Percentiles rank a stretch among this genome's conserved stretches.
These are phyloP conservation scores for Malus sieversii DNA, from an alignment of 306 rosid species.

Conservation along the genomic window DNA sequence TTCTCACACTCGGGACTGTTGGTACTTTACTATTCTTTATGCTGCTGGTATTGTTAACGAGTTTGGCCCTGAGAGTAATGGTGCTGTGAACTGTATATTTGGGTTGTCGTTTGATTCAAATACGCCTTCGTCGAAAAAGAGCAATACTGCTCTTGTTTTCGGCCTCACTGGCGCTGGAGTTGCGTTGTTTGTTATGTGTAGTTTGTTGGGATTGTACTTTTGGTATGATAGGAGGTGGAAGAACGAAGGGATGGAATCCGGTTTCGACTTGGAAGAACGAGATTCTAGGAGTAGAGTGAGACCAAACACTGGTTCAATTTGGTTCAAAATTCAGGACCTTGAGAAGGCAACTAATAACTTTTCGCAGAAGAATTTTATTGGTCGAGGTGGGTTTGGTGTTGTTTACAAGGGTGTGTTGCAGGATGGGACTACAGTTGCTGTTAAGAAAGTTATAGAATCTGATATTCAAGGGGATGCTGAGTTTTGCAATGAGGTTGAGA, in stretches of 20 bases:
- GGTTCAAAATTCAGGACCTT: slow-evolving; percentile 84
- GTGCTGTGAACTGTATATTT: slow-evolving; percentile 54
- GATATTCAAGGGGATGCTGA: slow-evolving; percentile 81
- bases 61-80: slow-evolving; percentile 64
- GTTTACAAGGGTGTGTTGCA: slow-evolving; percentile 67
- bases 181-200: slow-evolving; percentile 47
- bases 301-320: slow-evolving; percentile 81
- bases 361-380: slow-evolving; percentile 70
- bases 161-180: slow-evolving; percentile 73
- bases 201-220: slow-evolving; percentile 52
- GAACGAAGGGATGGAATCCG: slow-evolving; percentile 22
- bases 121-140: slow-evolving; percentile 28
- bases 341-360: slow-evolving; percentile 75
- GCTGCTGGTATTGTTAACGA: slow-evolving; percentile 83
- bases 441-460: slow-evolving; percentile 68
- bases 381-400: slow-evolving; percentile 88
- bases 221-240: slow-evolving; percentile 57
- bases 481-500: slow-evolving; percentile 94
- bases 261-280: slow-evolving; percentile 52
- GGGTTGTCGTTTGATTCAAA: slow-evolving; percentile 33
- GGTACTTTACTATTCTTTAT: slow-evolving; percentile 53
- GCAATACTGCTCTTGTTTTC: slow-evolving; percentile 49
- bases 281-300: slow-evolving; percentile 62
- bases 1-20: slow-evolving; percentile 49
- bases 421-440: slow-evolving; percentile 79